Evolutionary conservation across 2,329 filamentous ascomycete species (phyloP).

Genomic region (Zymoseptoria brevis): DNA sequence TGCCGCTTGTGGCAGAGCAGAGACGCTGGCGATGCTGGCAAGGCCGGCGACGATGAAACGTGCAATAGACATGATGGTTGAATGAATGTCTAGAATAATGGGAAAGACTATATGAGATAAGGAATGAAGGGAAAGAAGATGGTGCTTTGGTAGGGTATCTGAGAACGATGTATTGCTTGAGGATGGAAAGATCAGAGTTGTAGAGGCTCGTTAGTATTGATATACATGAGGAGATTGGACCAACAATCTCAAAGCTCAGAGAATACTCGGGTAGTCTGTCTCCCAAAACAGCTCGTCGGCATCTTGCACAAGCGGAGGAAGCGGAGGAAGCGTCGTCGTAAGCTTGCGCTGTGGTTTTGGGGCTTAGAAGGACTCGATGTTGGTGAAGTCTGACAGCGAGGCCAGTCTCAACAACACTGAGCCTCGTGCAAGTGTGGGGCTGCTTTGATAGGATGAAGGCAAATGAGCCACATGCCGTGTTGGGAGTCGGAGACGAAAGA

Average conservation of each 20-base stretch:
- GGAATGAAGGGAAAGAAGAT: not conserved
- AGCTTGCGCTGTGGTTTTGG: not conserved
- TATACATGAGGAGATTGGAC: not conserved
- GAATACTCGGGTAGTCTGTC: not conserved
- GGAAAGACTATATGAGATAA: constrained; percentile 3
- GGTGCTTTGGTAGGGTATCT: not conserved
- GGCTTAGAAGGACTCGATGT: not conserved
- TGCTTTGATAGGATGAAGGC: not conserved
- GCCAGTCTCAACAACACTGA: not conserved
- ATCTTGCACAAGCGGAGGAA: not conserved
- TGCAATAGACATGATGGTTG: constrained; percentile 8
- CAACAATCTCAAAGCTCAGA: not conserved
- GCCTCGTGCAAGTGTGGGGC: not conserved
- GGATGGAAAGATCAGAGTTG: not conserved
- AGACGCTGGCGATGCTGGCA: constrained; percentile 9
- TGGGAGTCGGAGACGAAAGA: not conserved
- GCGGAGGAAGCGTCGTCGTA: not conserved
- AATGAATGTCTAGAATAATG: constrained; percentile 1
- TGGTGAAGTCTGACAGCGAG: not conserved
- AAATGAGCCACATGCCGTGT: not conserved
- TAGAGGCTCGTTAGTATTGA: not conserved
- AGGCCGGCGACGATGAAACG: constrained; percentile 13
- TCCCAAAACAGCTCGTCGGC: not conserved
- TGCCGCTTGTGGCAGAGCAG: constrained; percentile 5
- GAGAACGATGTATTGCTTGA: not conserved